Evolutionary conservation across 805 yeast species (phyloP).

Genomic region (Maudiozyma pseudohumilis): DNA sequence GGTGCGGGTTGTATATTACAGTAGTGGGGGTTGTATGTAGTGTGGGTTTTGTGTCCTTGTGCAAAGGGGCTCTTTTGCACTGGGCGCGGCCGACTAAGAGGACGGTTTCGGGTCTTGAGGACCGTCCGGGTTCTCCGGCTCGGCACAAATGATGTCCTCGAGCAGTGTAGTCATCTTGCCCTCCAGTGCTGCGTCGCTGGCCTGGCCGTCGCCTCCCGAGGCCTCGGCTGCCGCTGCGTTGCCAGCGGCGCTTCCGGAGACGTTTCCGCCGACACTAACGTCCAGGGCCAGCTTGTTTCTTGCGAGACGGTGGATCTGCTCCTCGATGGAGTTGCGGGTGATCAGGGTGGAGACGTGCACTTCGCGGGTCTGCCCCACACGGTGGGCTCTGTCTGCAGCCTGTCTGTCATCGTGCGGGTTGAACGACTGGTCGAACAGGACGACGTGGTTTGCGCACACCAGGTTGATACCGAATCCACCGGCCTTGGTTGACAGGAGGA

Average conservation of each 20-base stretch:
- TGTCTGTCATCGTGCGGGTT: conserved; percentile 98
- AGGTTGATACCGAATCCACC: conserved; percentile 98
- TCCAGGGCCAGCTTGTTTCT: conserved; percentile 87
- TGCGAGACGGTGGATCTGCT: conserved; percentile 76
- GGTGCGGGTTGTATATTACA: too few species aligned
- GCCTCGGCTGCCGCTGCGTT: conserved; percentile 38
- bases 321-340: conserved; percentile 71
- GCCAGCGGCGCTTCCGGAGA: conserved; percentile 14
- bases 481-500: conserved; percentile 85
- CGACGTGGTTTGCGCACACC: conserved; percentile 87
- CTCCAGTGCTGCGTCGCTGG: conserved; percentile 35
- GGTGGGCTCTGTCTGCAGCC: conserved; percentile 97
- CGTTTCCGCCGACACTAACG: conserved; percentile 36
- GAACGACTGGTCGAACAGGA: conserved; percentile 87
- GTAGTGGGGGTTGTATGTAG: too few species aligned
- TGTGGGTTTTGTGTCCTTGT: too few species aligned
- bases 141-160: conserved; percentile 27
- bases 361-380: conserved; percentile 87
- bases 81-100: too few species aligned
- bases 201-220: conserved; percentile 3
- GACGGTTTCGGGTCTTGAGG: too few species aligned
- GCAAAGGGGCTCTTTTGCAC: too few species aligned
- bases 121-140: too few species aligned
- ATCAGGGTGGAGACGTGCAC: conserved; percentile 74
- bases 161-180: conserved; percentile 44